These are phyloP conservation scores for Tolypocladium cylindrosporum DNA, from an alignment of 2,329 filamentous ascomycete species.

Conservation along the genomic window DNA sequence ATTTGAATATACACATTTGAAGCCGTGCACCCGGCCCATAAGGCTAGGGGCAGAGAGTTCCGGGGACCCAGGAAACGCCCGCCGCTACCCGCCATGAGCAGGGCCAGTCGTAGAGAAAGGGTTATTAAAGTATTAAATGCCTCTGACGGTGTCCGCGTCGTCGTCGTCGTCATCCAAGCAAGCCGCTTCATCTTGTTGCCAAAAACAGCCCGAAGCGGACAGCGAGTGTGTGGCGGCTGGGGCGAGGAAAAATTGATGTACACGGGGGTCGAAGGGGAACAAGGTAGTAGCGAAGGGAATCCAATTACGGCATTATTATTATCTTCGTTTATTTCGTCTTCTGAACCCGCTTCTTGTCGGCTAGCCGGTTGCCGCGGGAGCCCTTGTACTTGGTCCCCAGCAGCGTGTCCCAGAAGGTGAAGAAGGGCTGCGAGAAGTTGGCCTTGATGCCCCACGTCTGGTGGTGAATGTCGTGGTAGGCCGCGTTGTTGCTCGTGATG, in stretches of 20 bases:
- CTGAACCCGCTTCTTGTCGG: conserved; percentile 23
- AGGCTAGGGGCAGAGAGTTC: neutral
- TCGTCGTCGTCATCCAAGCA: neutral
- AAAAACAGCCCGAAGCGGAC: neutral
- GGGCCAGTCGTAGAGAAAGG: neutral
- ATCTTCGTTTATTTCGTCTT: conserved; percentile 11
- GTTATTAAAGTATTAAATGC: neutral
- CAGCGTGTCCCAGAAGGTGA: conserved; percentile 86
- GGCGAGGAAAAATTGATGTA: neutral
- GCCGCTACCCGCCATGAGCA: neutral
- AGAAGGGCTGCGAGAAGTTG: conserved; percentile 85
- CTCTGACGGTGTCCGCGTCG: neutral
- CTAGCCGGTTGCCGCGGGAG: conserved; percentile 32
- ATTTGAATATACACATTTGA: neutral
- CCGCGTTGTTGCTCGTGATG: conserved; percentile 88
- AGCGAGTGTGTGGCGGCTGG: neutral
- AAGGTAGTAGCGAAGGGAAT: neutral
- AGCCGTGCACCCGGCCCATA: neutral
- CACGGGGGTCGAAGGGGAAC: too few relatives aligned
- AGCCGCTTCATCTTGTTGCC: neutral
- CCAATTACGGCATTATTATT: neutral
- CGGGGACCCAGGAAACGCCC: neutral
- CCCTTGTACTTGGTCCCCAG: conserved; percentile 78
- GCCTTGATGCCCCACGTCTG: conserved; percentile 99
- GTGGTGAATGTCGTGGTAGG: conserved; percentile 96